Conservation (phyloP, 2,329 filamentous ascomycete species). For the Seiridium cupressi region DNA sequence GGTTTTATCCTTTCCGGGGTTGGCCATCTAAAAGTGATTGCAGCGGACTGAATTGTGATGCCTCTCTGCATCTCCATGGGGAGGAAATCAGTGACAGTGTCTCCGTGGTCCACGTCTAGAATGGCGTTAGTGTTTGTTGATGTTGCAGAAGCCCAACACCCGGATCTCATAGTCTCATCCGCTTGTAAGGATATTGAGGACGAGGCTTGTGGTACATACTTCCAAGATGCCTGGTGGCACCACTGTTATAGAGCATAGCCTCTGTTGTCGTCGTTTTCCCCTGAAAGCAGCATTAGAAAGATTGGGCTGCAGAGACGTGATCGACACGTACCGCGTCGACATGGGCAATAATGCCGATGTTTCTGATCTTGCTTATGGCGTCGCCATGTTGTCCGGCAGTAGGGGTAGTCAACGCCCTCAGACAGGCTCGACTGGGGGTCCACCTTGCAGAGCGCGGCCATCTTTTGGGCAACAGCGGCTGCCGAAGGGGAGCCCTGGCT, state of each 20-base stretch:
- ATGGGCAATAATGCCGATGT: constrained; percentile 98
- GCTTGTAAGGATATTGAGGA: background rate
- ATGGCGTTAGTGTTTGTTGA: background rate
- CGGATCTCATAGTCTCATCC: background rate
- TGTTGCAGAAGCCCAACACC: background rate
- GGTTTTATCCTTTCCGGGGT: constrained; percentile 32
- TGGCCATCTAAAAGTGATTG: constrained; percentile 94
- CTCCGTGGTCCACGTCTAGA: constrained; percentile 88
- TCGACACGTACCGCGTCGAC: constrained; percentile 71
- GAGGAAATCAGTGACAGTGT: constrained; percentile 95
- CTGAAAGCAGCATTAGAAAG: constrained; percentile 28
- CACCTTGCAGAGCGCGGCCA: constrained; percentile 12
- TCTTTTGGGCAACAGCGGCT: constrained; percentile 15
- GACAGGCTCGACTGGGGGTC: constrained; percentile 5
- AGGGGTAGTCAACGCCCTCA: constrained; percentile 16
- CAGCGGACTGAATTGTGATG: constrained; percentile 96
- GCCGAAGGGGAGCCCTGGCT: constrained; percentile 23
- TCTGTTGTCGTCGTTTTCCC: constrained; percentile 98
- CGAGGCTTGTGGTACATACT: constrained; percentile 36
- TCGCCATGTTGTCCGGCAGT: constrained; percentile 26
- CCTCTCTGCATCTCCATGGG: constrained; percentile 88
- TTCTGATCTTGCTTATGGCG: constrained; percentile 67
- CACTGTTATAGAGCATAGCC: constrained; percentile 97
- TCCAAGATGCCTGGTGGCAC: constrained; percentile 82
- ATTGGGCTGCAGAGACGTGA: background rate